A percentile compares a stretch with the other conserved stretches of the same genome.
phyloP scores from a whole-genome alignment of 768 basidiomycete species.

The Russula brevipes region DNA sequence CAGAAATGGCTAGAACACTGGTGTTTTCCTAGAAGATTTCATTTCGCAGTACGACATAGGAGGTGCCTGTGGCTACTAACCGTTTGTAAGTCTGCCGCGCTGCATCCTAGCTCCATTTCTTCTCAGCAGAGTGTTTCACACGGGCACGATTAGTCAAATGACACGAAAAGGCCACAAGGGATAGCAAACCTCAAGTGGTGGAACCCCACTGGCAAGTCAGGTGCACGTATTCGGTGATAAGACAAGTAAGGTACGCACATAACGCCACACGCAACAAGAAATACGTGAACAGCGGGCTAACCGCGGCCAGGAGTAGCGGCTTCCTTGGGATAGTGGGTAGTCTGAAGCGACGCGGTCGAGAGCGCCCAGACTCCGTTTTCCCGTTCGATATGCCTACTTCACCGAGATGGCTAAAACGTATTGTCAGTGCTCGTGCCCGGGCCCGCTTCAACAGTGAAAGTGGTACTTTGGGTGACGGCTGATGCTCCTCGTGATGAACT shows the following conservation, averaged over 20 bases:
- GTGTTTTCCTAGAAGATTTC: constrained; percentile 29
- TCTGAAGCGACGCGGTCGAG: constrained; percentile 38
- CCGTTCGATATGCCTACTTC: constrained; percentile 66
- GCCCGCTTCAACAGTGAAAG: not conserved
- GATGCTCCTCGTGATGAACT: constrained; percentile 58
- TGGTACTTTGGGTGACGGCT: constrained; percentile 71
- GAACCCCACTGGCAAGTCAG: constrained; percentile 49
- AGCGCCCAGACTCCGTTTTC: constrained; percentile 60
- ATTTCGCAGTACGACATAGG: not conserved
- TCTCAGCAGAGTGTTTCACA: constrained; percentile 41
- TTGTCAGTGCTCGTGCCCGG: not conserved
- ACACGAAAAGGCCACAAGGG: not conserved
- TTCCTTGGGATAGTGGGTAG: constrained; percentile 40
- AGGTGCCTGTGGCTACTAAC: constrained; percentile 32
- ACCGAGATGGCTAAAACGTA: constrained; percentile 54
- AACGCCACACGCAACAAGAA: constrained; percentile 40
- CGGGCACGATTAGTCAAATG: not conserved
- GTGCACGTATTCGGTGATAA: not conserved
- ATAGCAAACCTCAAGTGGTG: constrained; percentile 50
- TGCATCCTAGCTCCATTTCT: constrained; percentile 49
- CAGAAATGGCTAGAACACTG: constrained; percentile 35
- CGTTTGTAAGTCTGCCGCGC: constrained; percentile 56
- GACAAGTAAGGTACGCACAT: constrained; percentile 35
- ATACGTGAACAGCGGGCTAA: constrained; percentile 63
- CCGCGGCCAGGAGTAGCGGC: constrained; percentile 42